phyloP scores from a whole-genome alignment of 768 basidiomycete genomes.

The Lentinula aciculospora region DNA sequence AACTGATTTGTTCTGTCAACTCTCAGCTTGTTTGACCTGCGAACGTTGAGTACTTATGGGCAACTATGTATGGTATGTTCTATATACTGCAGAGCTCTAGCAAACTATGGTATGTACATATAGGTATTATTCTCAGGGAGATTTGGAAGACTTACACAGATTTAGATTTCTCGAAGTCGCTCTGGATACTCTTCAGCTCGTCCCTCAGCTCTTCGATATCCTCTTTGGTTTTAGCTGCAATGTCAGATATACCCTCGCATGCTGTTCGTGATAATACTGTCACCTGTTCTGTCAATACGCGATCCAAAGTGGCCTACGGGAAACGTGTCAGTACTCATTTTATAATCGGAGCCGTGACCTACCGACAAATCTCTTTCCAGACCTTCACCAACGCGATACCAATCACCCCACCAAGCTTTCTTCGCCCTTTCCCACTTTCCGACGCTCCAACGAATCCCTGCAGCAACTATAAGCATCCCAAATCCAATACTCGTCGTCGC shows the following conservation, averaged over 20 bases:
- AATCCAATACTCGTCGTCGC: constrained; percentile 54
- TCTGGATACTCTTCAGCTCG: neutral
- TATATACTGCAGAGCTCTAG: no score
- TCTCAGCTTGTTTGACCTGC: no score
- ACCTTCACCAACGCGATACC: constrained; percentile 54
- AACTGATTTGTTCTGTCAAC: no score
- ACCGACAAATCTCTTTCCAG: constrained; percentile 63
- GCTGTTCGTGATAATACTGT: neutral
- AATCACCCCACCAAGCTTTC: constrained; percentile 63
- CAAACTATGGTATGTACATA: no score
- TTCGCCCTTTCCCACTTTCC: constrained; percentile 67
- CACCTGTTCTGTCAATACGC: neutral
- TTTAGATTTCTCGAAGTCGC: neutral
- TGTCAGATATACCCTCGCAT: constrained; percentile 1
- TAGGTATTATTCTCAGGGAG: neutral
- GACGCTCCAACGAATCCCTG: constrained; percentile 56
- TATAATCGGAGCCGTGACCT: constrained; percentile 10
- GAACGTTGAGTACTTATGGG: no score
- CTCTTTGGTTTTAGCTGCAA: neutral
- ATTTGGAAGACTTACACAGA: neutral
- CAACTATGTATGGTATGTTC: no score
- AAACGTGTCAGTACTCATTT: neutral
- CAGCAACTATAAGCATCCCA: constrained; percentile 44
- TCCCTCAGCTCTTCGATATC: neutral
- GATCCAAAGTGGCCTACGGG: neutral